Base-by-base conservation (phyloP, 495 filamentous ascomycete genomes). In the Aspergillus cristatus region DNA sequence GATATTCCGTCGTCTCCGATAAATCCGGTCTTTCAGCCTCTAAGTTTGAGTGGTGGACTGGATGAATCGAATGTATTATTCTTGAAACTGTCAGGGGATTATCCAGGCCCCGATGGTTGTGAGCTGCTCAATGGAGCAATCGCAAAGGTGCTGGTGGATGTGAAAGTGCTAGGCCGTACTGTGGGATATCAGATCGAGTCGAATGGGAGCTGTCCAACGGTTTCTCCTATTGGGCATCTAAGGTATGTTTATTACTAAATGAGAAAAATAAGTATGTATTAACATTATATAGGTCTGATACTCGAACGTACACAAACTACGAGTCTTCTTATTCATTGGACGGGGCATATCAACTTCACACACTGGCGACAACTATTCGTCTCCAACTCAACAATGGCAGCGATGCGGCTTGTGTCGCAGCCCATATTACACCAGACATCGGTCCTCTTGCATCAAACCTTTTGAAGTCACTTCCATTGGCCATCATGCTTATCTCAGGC, bases 361-460 rank as follows among this genome's bases (percentile, higher is more conserved):
- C 41, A 3, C 16, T 49, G 25, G 41, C 39, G 14, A 42, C 46
- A 7, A 42, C 37, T 3, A 39, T 49, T 14, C 41, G 24, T n/a
- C 20, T 49, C 6, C 38, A 13, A 3, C 17, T 49, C 12, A 43
- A 49, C 14, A 34, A 35, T 26, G 24, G 24, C 2, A 38, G 25
- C 24, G 28, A 37, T 1, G 14, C 45, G 1, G 30, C 41, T 14
- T 49, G 46, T 28, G 17, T 33, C 16, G 29, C 38, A 2, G 28
- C 46, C 34, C 15, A 49, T 15, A 45, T 49, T 25, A 49, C 46
- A 0, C 37, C 46, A 0, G 36, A 45, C 25, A 18, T 49, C 18
- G 46, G 46, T 6, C 35, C 34, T 5, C 4, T 17, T 1, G 22
- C 41, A 14, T 38, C 38, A 2, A 18, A 16, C 5, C 14, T 32